phyloP scores from a whole-genome alignment of 169 alveolate species.

The Cryptosporidium sp. region DNA sequence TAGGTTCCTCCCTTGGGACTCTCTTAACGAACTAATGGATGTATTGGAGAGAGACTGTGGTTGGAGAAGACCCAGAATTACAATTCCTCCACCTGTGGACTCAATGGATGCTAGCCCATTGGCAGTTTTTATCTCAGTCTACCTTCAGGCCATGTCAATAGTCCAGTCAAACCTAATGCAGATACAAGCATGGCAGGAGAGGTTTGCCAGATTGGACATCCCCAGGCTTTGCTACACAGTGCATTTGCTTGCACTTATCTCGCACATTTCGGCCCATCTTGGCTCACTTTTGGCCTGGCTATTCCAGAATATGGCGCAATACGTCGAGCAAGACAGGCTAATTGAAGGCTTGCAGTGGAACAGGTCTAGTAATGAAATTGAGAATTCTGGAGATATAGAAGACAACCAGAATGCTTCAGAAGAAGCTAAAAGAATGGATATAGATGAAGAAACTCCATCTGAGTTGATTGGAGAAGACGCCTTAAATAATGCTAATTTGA shows the following conservation, averaged over 20 bases:
- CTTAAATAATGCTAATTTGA: not conserved
- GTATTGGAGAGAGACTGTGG: constrained; percentile 55
- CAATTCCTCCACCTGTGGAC: constrained; percentile 61
- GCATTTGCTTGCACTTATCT: constrained; percentile 45
- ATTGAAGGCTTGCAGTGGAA: constrained; percentile 58
- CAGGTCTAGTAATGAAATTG: not conserved
- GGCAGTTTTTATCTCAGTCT: constrained; percentile 52
- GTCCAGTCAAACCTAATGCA: constrained; percentile 53
- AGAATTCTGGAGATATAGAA: not conserved
- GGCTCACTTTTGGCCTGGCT: constrained; percentile 71
- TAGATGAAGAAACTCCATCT: not conserved
- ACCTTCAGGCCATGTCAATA: constrained; percentile 49
- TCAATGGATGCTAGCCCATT: constrained; percentile 50
- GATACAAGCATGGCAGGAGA: constrained; percentile 75
- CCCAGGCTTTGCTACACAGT: constrained; percentile 70
- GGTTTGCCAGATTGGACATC: constrained; percentile 64
- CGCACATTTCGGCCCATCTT: constrained; percentile 71
- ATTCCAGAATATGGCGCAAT: constrained; percentile 68
- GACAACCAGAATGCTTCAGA: not conserved
- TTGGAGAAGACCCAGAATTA: constrained; percentile 71
- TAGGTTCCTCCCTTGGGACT: constrained; percentile 71
- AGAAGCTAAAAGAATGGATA: not conserved
- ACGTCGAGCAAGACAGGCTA: constrained; percentile 57
- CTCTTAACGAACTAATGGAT: constrained; percentile 51
- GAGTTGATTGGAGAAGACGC: not conserved